Conservation (phyloP, 306 rosid species). For the Aeschynomene evenia region DNA sequence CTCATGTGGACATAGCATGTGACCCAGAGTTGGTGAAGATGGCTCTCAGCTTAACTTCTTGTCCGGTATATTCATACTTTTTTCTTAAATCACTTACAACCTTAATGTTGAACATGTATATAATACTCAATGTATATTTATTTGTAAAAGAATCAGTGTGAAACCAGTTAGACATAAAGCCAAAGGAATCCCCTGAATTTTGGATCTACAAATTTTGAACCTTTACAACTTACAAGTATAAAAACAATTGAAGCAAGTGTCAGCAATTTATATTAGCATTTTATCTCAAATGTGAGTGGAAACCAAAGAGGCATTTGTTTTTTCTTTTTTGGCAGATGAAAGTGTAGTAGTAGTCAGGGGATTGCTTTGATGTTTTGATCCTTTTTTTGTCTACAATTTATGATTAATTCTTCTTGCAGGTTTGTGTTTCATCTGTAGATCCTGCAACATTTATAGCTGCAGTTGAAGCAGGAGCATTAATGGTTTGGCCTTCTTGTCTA, state of each 20-base stretch:
- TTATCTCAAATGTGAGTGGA: not conserved
- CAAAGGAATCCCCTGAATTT: too few relatives aligned
- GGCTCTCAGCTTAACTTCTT: conserved; percentile 77
- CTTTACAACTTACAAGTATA: too few relatives aligned
- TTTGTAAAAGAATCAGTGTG: too few relatives aligned
- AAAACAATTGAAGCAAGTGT: too few relatives aligned
- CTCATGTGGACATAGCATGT: conserved; percentile 97
- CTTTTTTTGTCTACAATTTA: conserved; percentile 8
- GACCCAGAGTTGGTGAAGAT: conserved; percentile 91
- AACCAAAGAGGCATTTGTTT: not conserved
- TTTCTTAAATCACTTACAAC: not conserved
- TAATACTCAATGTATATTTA: not conserved
- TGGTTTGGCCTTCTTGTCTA: conserved; percentile 50
- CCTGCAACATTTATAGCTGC: conserved; percentile 68
- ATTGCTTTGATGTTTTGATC: conserved; percentile 2
- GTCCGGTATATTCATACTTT: conserved; percentile 55
- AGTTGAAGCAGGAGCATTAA: conserved; percentile 88
- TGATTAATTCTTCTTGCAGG: conserved; percentile 49
- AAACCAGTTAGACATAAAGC: too few relatives aligned
- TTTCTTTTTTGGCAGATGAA: not conserved
- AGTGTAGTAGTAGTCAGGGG: not conserved
- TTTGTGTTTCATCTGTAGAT: conserved; percentile 90
- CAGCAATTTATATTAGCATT: not conserved
- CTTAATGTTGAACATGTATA: conserved; percentile 5
- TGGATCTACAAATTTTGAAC: too few relatives aligned